Conservation (phyloP, 2,329 filamentous ascomycete species). For the Pleurostoma richardsiae region DNA sequence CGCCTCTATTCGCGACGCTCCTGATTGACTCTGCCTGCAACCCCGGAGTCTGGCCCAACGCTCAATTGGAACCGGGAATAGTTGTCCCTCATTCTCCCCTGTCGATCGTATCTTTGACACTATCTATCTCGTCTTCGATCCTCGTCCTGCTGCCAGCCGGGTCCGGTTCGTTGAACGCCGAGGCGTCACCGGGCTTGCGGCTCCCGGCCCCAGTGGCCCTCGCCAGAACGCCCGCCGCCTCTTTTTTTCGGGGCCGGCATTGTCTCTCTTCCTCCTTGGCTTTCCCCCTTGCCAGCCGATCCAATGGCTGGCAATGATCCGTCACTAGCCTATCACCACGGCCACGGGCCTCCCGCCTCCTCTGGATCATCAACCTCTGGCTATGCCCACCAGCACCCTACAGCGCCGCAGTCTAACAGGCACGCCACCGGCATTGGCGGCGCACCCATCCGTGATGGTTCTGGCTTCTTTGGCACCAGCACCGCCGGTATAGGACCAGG, state of each 20-base stretch:
- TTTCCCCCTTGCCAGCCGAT: background rate
- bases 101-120: no score
- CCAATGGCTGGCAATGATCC: background rate
- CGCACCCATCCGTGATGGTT: background rate
- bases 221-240: no score
- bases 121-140: no score
- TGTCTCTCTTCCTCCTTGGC: background rate
- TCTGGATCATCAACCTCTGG: background rate
- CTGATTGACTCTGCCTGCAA: no score
- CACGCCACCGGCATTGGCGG: background rate
- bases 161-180: no score
- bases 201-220: no score
- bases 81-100: no score
- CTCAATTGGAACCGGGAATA: no score
- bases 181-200: no score
- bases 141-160: no score
- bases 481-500: background rate
- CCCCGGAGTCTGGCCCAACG: no score
- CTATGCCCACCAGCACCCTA: background rate
- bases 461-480: background rate
- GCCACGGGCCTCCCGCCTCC: background rate
- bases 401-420: background rate
- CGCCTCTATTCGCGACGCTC: no score
- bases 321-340: background rate
- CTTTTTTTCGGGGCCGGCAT: background rate